Evolutionary conservation across 805 yeast genomes (phyloP), one percentile per base, ranked within the genome.

Genomic region (Brettanomyces nanus): DNA sequence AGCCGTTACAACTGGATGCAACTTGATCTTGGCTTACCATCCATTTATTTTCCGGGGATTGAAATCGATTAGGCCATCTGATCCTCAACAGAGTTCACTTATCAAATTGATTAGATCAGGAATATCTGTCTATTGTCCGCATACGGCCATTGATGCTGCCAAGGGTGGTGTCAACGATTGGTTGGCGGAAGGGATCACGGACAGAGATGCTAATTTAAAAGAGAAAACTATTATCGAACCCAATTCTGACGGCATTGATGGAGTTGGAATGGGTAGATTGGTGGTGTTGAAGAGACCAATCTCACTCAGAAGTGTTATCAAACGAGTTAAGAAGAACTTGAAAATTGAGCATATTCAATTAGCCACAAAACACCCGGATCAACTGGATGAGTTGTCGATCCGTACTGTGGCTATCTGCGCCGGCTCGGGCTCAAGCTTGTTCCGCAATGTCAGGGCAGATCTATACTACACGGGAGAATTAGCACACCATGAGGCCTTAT

Each of bases 131-230:
- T 92, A 92, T 57, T 81, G 81, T 39, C 98, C 99, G 19, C 99
- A 92, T 54, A 90, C 98, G 1, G 87, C 97, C 0, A 83, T 92
- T 3, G 98, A 92, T 60, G 90, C 97, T 19, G 92, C 92, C 7
- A 59, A 61, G 10, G 83, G 81, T n/a, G 98, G 98, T 18, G 96
- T 92, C 44, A 92, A 92, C 48, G 97, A 87, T 56, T 92, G 95
- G 82, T 66, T 92, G 30, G 82, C 75, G 1, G 75, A 73, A 28
- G 84, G 85, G 5, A 52, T 73, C 3, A 52, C 58, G 0, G 53
- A 56, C 2, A 43, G 45, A 2, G 38, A 35, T 3, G 14, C 28
- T 3, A 36, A 38, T 19, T 19, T 43, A 4, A 18, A 19, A 39
- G 40, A 50, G 38, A 53, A 57, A 46, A 56, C 40, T 46, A 53